These are phyloP conservation scores for Pyracantha coccinea DNA, from an alignment of 331 rosid species.

Conservation along the genomic window DNA sequence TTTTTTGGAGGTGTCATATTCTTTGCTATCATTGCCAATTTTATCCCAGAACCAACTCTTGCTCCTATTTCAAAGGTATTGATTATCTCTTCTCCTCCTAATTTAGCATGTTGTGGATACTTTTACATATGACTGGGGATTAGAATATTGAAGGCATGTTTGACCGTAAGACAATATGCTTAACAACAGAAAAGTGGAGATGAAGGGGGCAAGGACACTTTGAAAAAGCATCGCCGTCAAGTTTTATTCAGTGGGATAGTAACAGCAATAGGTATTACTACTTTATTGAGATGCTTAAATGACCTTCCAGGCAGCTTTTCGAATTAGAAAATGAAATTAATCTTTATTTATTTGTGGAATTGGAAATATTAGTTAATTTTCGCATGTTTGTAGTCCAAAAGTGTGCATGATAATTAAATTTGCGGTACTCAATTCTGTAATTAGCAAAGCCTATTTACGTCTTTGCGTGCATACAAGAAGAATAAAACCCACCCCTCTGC, in stretches of 20 bases:
- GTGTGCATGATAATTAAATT: background rate
- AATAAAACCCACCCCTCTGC: background rate
- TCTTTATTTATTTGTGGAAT: background rate
- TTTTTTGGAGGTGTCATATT: slow-evolving; percentile 90
- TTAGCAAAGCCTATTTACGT: background rate
- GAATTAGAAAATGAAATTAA: background rate
- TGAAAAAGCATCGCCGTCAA: slow-evolving; percentile 96
- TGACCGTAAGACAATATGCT: slow-evolving; percentile 33
- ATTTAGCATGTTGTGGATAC: slow-evolving; percentile 3
- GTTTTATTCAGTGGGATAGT: slow-evolving; percentile 88
- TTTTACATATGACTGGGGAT: slow-evolving; percentile 18
- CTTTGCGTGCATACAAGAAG: background rate
- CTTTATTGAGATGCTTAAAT: slow-evolving; percentile 13
- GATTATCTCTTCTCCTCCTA: slow-evolving; percentile 8
- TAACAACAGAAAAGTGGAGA: slow-evolving; percentile 62
- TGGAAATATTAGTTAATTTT: background rate
- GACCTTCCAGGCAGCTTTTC: slow-evolving; percentile 13
- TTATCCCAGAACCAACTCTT: slow-evolving; percentile 85
- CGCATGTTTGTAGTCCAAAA: background rate
- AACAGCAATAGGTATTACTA: slow-evolving; percentile 84
- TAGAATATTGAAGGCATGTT: slow-evolving; percentile 10
- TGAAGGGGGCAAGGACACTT: slow-evolving; percentile 78
- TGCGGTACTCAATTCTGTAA: background rate
- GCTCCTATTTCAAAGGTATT: slow-evolving; percentile 64
- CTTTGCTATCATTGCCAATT: slow-evolving; percentile 70